Base-by-base conservation (phyloP, 148 eudicot genomes). In the Persicaria tinctoria region DNA sequence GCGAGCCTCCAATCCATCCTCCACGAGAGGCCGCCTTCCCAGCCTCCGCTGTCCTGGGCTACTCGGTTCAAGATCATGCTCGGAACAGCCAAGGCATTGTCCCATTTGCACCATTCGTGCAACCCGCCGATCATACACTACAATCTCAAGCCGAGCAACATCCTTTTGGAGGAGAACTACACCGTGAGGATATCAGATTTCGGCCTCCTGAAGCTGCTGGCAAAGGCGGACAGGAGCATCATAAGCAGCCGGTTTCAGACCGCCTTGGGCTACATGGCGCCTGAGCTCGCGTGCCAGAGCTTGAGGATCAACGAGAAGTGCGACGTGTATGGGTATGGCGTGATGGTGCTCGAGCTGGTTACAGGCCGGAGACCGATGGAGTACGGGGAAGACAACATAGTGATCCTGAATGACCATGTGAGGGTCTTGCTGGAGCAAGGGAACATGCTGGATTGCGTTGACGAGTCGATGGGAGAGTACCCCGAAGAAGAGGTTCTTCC, bases 401-500 rank as follows among this genome's bases (percentile, higher is more conserved):
- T 88, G 53, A 89, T 96, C 60, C 50, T 96, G 74, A 89, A 80
- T 50, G 99, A 96, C 59, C 89, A 90, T 77, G 97, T 96, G 44
- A 88, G 94, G 76, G 86, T 84, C 47, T 68, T 89, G 75, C 82
- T 96, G 27, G 97, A 96, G 60, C 86, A 90, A 57, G 99, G 97
- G 41, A 88, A 87, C 57, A 91, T 79, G 44, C 71, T 92, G 78
- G 99, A 96, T 1, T 90, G 97, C 71, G 91, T 96, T 48, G 97
- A 96, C 81, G 76, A 72, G 20, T 84, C 84, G 32, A 90, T 96
- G 90, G 86, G 90, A 1, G 85, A 80, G 47, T 96, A 83, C 75
- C 97, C 97, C 4, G 97, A 92, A 68, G 99, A 85, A n/a, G 99
- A 96, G 82, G 90, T 90, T 17, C 77, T 91, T 81, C 99, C 99